Base-by-base conservation (phyloP, 192 early-diverging fungal species). In the Geranomyces variabilis region DNA sequence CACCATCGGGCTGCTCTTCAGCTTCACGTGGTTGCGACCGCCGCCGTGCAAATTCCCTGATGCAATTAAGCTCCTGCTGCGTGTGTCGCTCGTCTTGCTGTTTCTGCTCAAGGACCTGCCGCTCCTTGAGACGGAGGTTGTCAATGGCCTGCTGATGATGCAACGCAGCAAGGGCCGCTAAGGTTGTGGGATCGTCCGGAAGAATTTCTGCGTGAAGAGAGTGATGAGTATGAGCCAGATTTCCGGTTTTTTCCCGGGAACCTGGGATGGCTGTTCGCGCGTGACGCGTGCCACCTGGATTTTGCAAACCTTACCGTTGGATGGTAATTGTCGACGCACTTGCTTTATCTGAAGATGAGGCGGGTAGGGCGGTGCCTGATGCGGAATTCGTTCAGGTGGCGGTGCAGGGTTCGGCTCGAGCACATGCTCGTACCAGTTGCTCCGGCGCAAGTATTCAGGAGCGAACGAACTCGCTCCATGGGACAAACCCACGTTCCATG, bases 221-320 rank as follows among this genome's bases (percentile, higher is more conserved):
- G 58, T 60, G 58, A 29, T 34, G 9, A 57, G 10, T 10, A 57
- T 57, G 56, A 28, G 56, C n/a, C n/a, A n/a, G n/a, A n/a, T n/a
- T n/a, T n/a, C n/a, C n/a, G n/a, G n/a, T n/a, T n/a, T n/a, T n/a
- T n/a, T n/a, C n/a, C n/a, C n/a, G n/a, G n/a, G n/a, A n/a, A n/a
- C n/a, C n/a, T n/a, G n/a, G n/a, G n/a, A n/a, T n/a, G n/a, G n/a
- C n/a, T n/a, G n/a, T n/a, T n/a, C n/a, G n/a, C n/a, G n/a, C n/a
- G n/a, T n/a, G n/a, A n/a, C n/a, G n/a, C n/a, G n/a, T n/a, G n/a
- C n/a, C n/a, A n/a, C n/a, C n/a, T n/a, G n/a, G n/a, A n/a, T n/a
- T n/a, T n/a, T n/a, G n/a, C n/a, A n/a, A n/a, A n/a, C n/a, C n/a
- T n/a, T n/a, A n/a, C n/a, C n/a, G n/a, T n/a, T n/a, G n/a, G 24